Base-by-base conservation (phyloP, 768 basidiomycete genomes). In the Crepidotus variabilis region DNA sequence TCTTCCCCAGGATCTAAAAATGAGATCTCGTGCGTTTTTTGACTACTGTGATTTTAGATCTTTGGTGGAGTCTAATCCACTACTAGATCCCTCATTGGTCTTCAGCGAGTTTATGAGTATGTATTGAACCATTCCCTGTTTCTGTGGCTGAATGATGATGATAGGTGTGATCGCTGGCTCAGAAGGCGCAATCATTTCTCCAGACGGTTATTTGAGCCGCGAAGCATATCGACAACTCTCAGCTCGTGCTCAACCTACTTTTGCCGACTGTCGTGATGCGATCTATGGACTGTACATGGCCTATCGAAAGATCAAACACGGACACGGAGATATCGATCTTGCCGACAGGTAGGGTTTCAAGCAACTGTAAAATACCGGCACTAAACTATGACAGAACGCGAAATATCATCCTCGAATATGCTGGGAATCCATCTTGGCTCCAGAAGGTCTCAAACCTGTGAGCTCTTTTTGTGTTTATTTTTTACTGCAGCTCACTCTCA, bases 111-210 rank as follows among this genome's bases (percentile, higher is more conserved):
- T 90, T 22, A 76, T 89, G 56, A 87, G 87, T 82, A n/a, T 72
- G 11, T 43, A 62, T 7, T 51, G 16, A 23, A 21, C 51, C 7
- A 35, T 35, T 11, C 43, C 24, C 46, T 48, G 43, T 33, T 43
- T 13, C 8, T 10, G 46, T 16, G 4, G 16, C 22, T 43, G 32
- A 47, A 51, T 33, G 48, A 22, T 54, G 57, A 43, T 20, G 22
- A 18, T 49, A 79, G 87, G 87, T 32, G 80, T 86, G 6, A 84
- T 90, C 58, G 79, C 82, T 62, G 88, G 88, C n/a, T 87, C 87
- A 0, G 86, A 88, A 63, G 69, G 71, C 48, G 72, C 85, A 0
- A 54, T 83, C 7, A 54, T 54, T 0, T 69, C 61, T 51, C 64
- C 63, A 1, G 60, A 65, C 2, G 68, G 78, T 2, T 76, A 69